Conservation (phyloP, 1,284 basidiomycete species). For the Tylopilus sp. region DNA sequence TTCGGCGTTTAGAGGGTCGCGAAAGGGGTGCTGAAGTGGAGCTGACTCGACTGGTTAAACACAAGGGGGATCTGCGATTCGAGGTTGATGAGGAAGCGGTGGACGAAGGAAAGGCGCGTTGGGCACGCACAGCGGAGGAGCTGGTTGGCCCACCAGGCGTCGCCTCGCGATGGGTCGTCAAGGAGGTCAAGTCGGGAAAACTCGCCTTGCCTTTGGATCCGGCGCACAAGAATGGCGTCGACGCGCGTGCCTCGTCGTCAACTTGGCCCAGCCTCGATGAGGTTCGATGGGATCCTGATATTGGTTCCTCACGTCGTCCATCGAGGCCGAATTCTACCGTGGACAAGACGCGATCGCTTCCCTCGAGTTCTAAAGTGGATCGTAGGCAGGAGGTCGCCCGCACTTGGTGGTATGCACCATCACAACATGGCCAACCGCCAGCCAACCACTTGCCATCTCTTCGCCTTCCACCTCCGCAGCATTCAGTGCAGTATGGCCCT, state of each 20-base stretch:
- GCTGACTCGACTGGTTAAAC: not conserved
- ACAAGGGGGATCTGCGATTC: constrained; percentile 8
- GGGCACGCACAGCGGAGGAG: constrained; percentile 31
- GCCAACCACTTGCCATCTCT: constrained; percentile 12
- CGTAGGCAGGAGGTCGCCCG: constrained; percentile 20
- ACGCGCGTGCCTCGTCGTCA: not conserved
- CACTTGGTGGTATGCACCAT: constrained; percentile 21
- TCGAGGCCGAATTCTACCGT: not conserved
- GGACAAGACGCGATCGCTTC: constrained; percentile 6
- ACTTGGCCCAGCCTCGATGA: constrained; percentile 2
- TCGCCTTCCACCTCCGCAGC: constrained; percentile 27
- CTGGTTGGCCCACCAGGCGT: constrained; percentile 37
- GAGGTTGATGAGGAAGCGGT: constrained; percentile 35
- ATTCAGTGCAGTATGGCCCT: constrained; percentile 19
- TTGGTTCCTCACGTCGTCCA: constrained; percentile 1
- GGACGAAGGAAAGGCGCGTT: constrained; percentile 35
- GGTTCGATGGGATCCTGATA: constrained; percentile 28
- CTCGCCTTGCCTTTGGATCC: not conserved
- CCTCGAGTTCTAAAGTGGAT: constrained; percentile 14
- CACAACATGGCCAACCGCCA: constrained; percentile 16
- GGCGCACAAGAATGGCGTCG: not conserved
- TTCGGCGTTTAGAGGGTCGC: not conserved
- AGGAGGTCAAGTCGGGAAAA: constrained; percentile 9
- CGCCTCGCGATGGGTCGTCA: constrained; percentile 13
- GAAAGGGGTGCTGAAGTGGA: not conserved